Evolutionary conservation across 129 eudicot species (phyloP), one percentile per base, ranked within the genome.

Genomic region (Deinandra increscens): DNA sequence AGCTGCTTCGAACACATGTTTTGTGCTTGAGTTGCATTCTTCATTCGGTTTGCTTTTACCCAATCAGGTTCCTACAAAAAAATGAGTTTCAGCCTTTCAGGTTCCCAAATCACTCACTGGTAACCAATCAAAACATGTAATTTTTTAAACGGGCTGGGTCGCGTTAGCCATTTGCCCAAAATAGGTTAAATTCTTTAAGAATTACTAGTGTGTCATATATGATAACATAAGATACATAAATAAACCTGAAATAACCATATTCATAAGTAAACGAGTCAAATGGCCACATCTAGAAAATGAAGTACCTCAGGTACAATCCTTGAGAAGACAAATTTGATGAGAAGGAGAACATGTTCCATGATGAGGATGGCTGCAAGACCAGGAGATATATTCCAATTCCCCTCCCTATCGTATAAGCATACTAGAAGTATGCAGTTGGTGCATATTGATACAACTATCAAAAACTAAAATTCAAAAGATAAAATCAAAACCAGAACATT

Each of bases 21-120:
- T 19, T 89, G 95, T n/a, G 95, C 88, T 45, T 93, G 87, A 44
- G 82, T 87, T 18, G 96, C 95, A 58, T 93, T 85, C 68, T 90
- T 89, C 99, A 82, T 76, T 19, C 99, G 86, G 37, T 79, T 86
- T 38, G 97, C 99, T 87, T 82, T 87, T 39, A 93, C 97, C 99
- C 99, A 93, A 19, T 85, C 93, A 0, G 99, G 99, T 77, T 93
- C 99, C 99, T 93, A 66, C 9, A 14, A 51, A 51, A 51, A n/a
- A 20, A 31, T 38, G 17, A 10, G 7, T 56, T 54, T 23, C 9
- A 33, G 51, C 42, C 13, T 56, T 54, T 23, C 9, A 33, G 51
- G 51, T 13, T 43, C 62, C 23, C 2, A 19, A 18, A 39, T 64
- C 55, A 15, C 31, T 33, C 22, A n/a, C 15, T 11, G 23, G 31